Base-by-base conservation (phyloP, 306 rosid genomes). In the Medicago arabica region DNA sequence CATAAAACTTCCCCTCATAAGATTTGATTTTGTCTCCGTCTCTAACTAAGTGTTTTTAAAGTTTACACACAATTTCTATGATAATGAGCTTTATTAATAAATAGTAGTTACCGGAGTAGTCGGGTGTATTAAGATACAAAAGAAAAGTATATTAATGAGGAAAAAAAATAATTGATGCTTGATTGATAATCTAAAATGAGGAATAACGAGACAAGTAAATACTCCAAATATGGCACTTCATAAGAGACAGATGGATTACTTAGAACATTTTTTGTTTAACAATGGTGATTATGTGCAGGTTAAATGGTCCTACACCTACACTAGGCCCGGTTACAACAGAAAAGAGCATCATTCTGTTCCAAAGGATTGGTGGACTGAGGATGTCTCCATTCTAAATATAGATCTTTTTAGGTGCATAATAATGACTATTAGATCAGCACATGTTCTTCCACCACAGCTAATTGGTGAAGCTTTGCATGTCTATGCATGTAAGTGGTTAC, bases 281-380 rank as follows among this genome's bases (percentile, higher is more conserved):
- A 70, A 14, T 81, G 63, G 40, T 78, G 74, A 44, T 67, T 63
- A 41, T 79, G 31, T 85, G 75, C 89, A 92, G 99, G 97, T 95
- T 7, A 84, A 78, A 66, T 95, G 97, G 97, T 95, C 97, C 80
- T 95, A 87, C 90, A 95, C 99, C 34, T 95, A 95, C 68, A 95
- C 99, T 0, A 89, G 99, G 86, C 99, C 92, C 0, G 99, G 99
- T 76, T 92, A 90, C 78, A 77, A 44, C 40, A 86, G 76, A 75
- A 92, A 90, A 74, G 87, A 83, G 25, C 90, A 87, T 67, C 86
- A 88, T 78, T 86, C 91, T 75, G 97, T 89, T 44, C 98, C 98
- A 15, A 95, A 84, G 76, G 99, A 95, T 87, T 95, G 99, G 99
- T 95, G 99, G 99, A 95, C 98, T 0, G 98, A 95, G 82, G 99